Base-by-base conservation (phyloP, 768 basidiomycete species). In the Filobasidium floriforme region DNA sequence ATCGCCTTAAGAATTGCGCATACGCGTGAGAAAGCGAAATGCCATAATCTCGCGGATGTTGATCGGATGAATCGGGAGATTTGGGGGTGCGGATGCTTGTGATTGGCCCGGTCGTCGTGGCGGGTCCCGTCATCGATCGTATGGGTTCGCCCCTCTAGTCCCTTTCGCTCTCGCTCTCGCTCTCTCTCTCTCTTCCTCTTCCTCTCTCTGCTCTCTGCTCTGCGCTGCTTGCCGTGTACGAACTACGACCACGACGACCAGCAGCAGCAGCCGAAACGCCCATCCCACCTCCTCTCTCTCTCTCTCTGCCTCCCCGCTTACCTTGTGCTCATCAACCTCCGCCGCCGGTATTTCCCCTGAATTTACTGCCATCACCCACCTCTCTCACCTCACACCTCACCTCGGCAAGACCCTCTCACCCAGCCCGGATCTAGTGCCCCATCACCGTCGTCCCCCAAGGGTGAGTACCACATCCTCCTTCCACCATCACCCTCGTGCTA, bases 141-240 rank as follows among this genome's bases (percentile, higher is more conserved):
- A n/a, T n/a, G n/a, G n/a, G 15, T 24, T 32, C 29, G 12, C 24
- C 22, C 52, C 52, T 54, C 9, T 26, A 9, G 11, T 57, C 19
- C 54, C 54, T 57, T 24, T 57, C 54, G 10, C 52, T 54, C 52
- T 54, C 52, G 10, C 52, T 54, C 52, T 54, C 22, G 9, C 52
- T 54, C 52, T 44, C 43, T 44, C 43, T 10, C 43, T 44, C 52
- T 55, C n/a, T n/a, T n/a, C n/a, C n/a, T n/a, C 19, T 51, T 51
- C 49, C 24, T 19, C 19, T 19, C 49, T 26, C 18, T 51, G 18
- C 7, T 26, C 4, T 12, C 24, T 19, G 49, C 49, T 19, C 49
- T 51, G 4, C 7, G 19, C 24, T 19, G 4, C 18, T 51, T 51
- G 49, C 49, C 49, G 24, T n/a, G 24, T 51, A 37, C 32, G 32